Conservation (phyloP, 371 early-diverging fungal species). For the Mucor indicus region DNA sequence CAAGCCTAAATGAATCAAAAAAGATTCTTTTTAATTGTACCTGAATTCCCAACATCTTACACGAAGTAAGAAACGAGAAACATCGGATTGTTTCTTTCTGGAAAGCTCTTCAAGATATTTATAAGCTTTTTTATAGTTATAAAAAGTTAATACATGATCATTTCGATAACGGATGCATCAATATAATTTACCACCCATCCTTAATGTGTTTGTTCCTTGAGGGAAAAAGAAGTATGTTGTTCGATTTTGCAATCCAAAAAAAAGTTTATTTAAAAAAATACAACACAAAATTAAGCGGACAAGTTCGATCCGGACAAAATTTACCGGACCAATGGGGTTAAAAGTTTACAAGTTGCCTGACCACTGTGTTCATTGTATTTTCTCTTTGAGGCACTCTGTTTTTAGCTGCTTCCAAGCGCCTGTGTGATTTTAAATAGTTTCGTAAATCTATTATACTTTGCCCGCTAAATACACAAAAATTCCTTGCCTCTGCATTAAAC, state of each 20-base stretch:
- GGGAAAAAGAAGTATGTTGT: no score
- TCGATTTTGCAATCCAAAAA: no score
- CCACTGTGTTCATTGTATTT: slow-evolving; percentile 47
- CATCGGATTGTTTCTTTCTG: slow-evolving; percentile 99
- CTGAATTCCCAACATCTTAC: slow-evolving; percentile 88
- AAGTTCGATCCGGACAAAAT: no score
- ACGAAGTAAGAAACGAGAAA: slow-evolving; percentile 97
- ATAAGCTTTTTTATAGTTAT: slow-evolving; percentile 54
- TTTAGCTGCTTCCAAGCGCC: slow-evolving; percentile 40
- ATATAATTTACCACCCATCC: slow-evolving; percentile 4
- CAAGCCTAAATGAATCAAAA: slow-evolving; percentile 14
- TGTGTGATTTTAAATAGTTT: slow-evolving; percentile 36
- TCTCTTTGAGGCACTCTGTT: no score
- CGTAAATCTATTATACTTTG: slow-evolving; percentile 52
- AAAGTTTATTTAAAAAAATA: no score
- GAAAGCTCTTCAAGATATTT: slow-evolving; percentile 97
- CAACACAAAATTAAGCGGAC: no score
- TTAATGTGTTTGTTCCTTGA: neutral
- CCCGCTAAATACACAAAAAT: slow-evolving; percentile 67
- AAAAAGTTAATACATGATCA: neutral
- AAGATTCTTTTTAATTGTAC: slow-evolving; percentile 16
- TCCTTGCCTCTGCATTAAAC: slow-evolving; percentile 48
- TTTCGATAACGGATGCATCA: neutral
- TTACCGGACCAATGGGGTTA: no score
- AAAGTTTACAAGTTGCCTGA: no score